Conservation (phyloP, 441 rosid genomes). For the Aleurites moluccanus region DNA sequence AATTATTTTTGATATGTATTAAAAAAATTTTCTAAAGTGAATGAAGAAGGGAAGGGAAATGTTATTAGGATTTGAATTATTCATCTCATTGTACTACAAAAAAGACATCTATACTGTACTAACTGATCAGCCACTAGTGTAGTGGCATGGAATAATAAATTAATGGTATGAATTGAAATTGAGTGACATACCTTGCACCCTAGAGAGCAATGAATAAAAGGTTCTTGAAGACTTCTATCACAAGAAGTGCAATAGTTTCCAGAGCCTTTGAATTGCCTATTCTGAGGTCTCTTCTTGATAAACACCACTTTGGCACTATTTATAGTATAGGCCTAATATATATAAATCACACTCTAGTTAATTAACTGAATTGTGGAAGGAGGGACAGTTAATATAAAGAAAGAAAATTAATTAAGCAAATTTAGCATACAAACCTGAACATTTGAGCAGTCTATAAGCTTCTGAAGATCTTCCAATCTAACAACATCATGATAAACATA, state of each 20-base stretch:
- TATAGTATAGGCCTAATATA: slow-evolving; percentile 66
- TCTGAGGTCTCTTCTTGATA: slow-evolving; percentile 93
- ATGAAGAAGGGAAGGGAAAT: not conserved
- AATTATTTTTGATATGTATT: too few relatives aligned
- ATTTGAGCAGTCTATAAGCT: slow-evolving; percentile 86
- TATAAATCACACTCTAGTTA: slow-evolving; percentile 2
- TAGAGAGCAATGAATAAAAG: slow-evolving; percentile 83
- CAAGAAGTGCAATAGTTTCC: slow-evolving; percentile 89
- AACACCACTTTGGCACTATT: slow-evolving; percentile 94
- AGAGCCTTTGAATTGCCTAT: slow-evolving; percentile 88
- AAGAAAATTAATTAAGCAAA: not conserved
- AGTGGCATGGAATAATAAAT: not conserved
- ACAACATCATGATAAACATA: slow-evolving; percentile 97
- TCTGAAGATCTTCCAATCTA: slow-evolving; percentile 84
- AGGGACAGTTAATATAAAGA: not conserved
- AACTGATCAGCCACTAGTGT: not conserved
- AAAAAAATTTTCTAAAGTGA: too few relatives aligned
- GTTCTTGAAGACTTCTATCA: slow-evolving; percentile 93
- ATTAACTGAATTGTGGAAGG: slow-evolving; percentile 18
- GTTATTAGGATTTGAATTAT: not conserved
- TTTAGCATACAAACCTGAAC: slow-evolving; percentile 61
- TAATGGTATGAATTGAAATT: not conserved
- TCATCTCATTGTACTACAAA: too few relatives aligned
- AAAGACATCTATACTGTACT: too few relatives aligned
- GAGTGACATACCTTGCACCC: slow-evolving; percentile 71